These are phyloP conservation scores for Stygiomarasmius scandens DNA, from an alignment of 1,284 basidiomycete genomes.

Conservation along the genomic window DNA sequence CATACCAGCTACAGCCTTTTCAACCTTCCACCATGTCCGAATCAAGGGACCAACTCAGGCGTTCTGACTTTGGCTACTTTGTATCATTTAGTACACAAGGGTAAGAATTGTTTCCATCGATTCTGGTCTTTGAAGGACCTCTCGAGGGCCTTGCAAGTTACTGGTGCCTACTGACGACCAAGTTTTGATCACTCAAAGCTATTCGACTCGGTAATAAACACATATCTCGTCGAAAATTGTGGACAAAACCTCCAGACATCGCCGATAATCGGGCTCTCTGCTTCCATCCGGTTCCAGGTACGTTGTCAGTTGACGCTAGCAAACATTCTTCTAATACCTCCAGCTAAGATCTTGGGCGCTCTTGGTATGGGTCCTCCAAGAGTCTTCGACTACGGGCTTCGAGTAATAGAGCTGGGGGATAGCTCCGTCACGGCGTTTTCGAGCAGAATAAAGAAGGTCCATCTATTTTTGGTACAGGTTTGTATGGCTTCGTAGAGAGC, in stretches of 20 bases:
- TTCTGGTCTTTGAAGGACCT: no score
- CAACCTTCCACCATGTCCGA: not conserved
- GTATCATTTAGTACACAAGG: conserved; percentile 71
- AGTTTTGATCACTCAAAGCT: conserved; percentile 52
- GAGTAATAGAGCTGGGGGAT: conserved; percentile 63
- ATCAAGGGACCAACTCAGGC: conserved; percentile 38
- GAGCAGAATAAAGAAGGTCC: conserved; percentile 47
- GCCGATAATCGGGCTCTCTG: conserved; percentile 66
- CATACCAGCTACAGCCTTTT: no score
- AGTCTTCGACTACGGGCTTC: conserved; percentile 65
- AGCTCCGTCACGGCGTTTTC: conserved; percentile 78
- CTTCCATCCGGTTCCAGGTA: conserved; percentile 70
- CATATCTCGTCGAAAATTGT: conserved; percentile 67
- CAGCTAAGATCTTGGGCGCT: conserved; percentile 60
- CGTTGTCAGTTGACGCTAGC: conserved; percentile 2
- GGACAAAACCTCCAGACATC: conserved; percentile 53
- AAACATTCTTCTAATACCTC: not conserved
- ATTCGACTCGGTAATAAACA: conserved; percentile 79
- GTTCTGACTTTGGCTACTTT: conserved; percentile 60
- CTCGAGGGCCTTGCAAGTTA: no score
- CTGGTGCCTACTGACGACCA: not conserved
- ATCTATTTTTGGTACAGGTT: conserved; percentile 74
- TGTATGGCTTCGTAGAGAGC: conserved; percentile 77
- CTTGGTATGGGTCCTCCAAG: conserved; percentile 71
- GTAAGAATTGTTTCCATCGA: conserved; percentile 39